Evolutionary conservation across 2,329 filamentous ascomycete genomes (phyloP).

Genomic region (Esteya vermicola): DNA sequence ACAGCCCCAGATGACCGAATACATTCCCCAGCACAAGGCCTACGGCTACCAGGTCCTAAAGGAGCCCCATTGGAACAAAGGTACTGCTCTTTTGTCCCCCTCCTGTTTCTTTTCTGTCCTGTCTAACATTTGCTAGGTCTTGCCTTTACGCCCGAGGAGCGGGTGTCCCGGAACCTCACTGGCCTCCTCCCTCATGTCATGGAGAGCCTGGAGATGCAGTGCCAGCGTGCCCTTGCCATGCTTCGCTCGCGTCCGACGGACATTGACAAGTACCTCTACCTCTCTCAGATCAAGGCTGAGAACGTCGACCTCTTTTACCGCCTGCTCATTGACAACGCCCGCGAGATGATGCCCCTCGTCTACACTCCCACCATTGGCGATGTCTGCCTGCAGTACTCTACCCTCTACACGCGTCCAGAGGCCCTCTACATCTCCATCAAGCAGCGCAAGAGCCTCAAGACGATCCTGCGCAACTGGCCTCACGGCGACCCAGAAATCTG

Average conservation of each 20-base stretch:
- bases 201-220: constrained; percentile 45
- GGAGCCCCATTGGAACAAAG: constrained; percentile 53
- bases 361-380: constrained; percentile 90
- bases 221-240: constrained; percentile 56
- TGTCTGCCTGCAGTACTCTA: constrained; percentile 91
- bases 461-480: constrained; percentile 88
- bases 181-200: constrained; percentile 51
- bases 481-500: constrained; percentile 84
- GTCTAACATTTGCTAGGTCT: constrained; percentile 33
- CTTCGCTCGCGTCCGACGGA: constrained; percentile 53
- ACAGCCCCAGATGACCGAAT: constrained; percentile 38
- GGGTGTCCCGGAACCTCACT: constrained; percentile 49
- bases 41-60: constrained; percentile 46
- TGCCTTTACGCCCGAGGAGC: constrained; percentile 50
- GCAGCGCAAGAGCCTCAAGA: constrained; percentile 78
- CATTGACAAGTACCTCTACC: constrained; percentile 75
- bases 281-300: constrained; percentile 59
- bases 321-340: constrained; percentile 58
- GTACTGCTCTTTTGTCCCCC: constrained; percentile 21
- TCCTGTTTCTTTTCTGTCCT: not conserved
- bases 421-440: constrained; percentile 92
- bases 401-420: constrained; percentile 89
- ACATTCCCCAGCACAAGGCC: constrained; percentile 35
- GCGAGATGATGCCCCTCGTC: constrained; percentile 70
- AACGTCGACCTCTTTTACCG: constrained; percentile 77